Evolutionary conservation across 768 basidiomycete species (phyloP).

Genomic region (Boletus speciosus): DNA sequence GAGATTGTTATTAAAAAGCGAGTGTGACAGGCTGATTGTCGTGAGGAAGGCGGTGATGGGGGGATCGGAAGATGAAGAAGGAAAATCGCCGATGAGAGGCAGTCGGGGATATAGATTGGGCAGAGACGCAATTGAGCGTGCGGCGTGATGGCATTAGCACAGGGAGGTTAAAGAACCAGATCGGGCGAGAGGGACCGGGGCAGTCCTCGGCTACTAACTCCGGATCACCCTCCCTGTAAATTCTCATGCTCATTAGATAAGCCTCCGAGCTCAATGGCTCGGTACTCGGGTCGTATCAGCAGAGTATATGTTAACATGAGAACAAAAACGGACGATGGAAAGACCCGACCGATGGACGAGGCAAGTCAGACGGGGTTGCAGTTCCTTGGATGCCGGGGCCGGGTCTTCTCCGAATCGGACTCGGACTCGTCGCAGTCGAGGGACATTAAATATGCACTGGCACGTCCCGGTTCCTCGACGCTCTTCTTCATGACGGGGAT

Average conservation of each 20-base stretch:
- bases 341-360: neutral
- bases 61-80: constrained; percentile 25
- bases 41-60: constrained; percentile 23
- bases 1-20: constrained; percentile 28
- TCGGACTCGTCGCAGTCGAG: neutral
- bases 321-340: neutral
- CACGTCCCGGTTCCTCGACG: constrained; percentile 8
- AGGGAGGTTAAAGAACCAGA: constrained; percentile 30
- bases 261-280: constrained; percentile 27
- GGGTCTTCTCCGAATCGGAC: neutral
- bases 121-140: constrained; percentile 24
- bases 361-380: neutral
- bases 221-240: constrained; percentile 10
- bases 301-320: neutral
- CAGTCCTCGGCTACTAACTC: constrained; percentile 32
- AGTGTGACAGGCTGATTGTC: constrained; percentile 14
- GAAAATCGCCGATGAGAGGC: constrained; percentile 29
- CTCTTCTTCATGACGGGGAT: constrained; percentile 20
- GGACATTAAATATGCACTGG: neutral
- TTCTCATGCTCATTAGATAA: constrained; percentile 30
- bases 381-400: constrained; percentile 18
- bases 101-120: constrained; percentile 32
- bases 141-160: constrained; percentile 31
- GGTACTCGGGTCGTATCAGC: neutral
- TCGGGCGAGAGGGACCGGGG: constrained; percentile 7